phyloP scores from a whole-genome alignment of 2,329 filamentous ascomycete genomes.

The Emergomyces pasteurianus region DNA sequence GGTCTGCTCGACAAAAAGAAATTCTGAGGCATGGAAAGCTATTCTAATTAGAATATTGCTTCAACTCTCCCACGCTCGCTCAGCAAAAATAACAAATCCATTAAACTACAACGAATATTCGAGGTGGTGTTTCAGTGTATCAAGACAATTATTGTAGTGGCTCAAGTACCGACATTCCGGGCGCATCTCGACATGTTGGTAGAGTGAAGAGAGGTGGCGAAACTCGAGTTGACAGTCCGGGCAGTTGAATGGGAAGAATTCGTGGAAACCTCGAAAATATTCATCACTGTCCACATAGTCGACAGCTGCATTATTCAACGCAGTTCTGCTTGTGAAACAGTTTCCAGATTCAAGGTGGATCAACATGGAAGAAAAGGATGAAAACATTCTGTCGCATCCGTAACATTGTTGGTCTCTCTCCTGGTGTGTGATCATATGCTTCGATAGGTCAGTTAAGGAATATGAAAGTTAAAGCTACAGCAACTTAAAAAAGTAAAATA shows the following conservation, averaged over 20 bases:
- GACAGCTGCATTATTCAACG: background rate
- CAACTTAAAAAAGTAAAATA: too few relatives aligned
- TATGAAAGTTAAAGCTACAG: background rate
- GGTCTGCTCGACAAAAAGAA: too few relatives aligned
- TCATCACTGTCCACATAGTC: conserved; percentile 2
- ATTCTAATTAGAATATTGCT: too few relatives aligned
- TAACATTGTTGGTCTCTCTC: conserved; percentile 10
- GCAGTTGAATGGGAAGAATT: conserved; percentile 5
- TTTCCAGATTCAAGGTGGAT: conserved; percentile 17
- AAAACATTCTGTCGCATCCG: conserved; percentile 13
- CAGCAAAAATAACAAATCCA: too few relatives aligned
- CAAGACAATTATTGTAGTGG: background rate
- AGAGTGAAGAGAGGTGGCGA: conserved; percentile 10
- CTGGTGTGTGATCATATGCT: conserved; percentile 14
- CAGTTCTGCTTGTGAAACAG: conserved; percentile 8
- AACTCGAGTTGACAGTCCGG: conserved; percentile 10
- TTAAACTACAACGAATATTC: background rate
- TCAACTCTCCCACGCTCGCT: too few relatives aligned
- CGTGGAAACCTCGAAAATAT: background rate
- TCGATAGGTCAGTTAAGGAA: background rate
- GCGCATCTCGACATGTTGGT: conserved; percentile 14
- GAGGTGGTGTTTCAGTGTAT: background rate
- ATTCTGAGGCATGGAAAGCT: too few relatives aligned
- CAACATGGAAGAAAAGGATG: conserved; percentile 15
- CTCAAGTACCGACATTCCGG: background rate